Evolutionary conservation across 2,329 filamentous ascomycete species (phyloP), one percentile per base, ranked within the genome.

Genomic region (Fusarium sp.): DNA sequence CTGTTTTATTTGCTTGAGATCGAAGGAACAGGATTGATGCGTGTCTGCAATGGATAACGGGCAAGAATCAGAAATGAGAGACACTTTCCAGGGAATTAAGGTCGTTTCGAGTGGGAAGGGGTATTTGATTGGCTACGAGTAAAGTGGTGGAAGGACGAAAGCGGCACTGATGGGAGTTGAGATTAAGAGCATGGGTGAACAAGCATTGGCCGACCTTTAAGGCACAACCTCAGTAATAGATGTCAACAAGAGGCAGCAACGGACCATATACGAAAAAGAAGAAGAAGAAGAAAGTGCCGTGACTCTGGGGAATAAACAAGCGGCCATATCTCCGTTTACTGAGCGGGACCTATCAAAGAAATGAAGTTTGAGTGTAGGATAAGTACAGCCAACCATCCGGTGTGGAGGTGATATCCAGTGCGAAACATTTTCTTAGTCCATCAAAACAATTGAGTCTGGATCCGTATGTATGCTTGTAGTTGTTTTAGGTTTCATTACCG

Each of bases 11-110:
- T 65, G 61, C 49, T 70, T 46, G 58, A 56, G 63, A 60, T 46
- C 62, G 45, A 55, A 70, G 54, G 67, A 68, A 70, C 67, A 70
- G 49, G 62, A 67, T 55, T 48, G 67, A 71, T 70, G 67, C 58
- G 67, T 54, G 51, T 67, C 53, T 53, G 32, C 58, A 41, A 22
- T 55, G 52, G 29, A 48, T 55, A 51, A 30, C 43, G 43, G 52
- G 47, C 47, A 22, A 24, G 24, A 62, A 41, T 30, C 48, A 53
- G 48, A 65, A 46, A 58, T 51, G 49, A 44, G 29, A 22, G 22
- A 25, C 49, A 43, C 62, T 62, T 67, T 34, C 27, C 57, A 70
- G 60, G 67, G 45, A 56, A 41, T 54, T 51, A 70, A 47, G 49
- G 62, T 64, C 47, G 67, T 70, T 70, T 71, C 67, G 67, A 61